A percentile compares a stretch with the other conserved stretches of the same genome.
phyloP scores from a whole-genome alignment of 163 green algal species.

The Scenedesmus sp. region DNA sequence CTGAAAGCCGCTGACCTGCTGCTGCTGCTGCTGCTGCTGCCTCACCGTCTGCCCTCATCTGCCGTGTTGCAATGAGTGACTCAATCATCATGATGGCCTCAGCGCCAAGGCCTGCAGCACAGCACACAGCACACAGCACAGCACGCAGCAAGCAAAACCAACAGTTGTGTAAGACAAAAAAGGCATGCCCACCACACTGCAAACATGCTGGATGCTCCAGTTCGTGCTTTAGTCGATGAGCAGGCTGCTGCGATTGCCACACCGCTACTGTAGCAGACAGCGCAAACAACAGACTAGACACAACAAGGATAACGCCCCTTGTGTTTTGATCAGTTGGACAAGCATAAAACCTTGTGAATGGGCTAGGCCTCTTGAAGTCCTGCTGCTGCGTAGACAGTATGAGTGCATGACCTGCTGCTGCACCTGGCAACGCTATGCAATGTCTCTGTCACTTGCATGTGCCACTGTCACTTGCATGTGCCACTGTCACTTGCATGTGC shows the following conservation, averaged over 20 bases:
- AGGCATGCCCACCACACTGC: neutral
- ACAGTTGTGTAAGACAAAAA: too few species aligned
- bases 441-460: too few species aligned
- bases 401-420: neutral
- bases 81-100: conserved; percentile 49
- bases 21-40: conserved; percentile 8
- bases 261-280: neutral
- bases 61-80: conserved; percentile 25
- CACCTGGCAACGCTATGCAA: neutral
- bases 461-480: too few species aligned
- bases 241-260: too few species aligned
- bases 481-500: neutral
- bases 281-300: neutral
- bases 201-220: too few species aligned
- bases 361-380: neutral
- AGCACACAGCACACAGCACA: neutral
- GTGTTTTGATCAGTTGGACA: neutral
- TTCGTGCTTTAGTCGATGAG: too few species aligned
- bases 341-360: too few species aligned
- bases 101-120: conserved; percentile 38
- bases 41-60: conserved; percentile 36
- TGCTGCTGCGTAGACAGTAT: neutral
- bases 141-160: neutral
- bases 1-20: neutral
- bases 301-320: neutral